Evolutionary conservation across 2,329 filamentous ascomycete species (phyloP).

Genomic region (Neofusicoccum kwambonambiense): DNA sequence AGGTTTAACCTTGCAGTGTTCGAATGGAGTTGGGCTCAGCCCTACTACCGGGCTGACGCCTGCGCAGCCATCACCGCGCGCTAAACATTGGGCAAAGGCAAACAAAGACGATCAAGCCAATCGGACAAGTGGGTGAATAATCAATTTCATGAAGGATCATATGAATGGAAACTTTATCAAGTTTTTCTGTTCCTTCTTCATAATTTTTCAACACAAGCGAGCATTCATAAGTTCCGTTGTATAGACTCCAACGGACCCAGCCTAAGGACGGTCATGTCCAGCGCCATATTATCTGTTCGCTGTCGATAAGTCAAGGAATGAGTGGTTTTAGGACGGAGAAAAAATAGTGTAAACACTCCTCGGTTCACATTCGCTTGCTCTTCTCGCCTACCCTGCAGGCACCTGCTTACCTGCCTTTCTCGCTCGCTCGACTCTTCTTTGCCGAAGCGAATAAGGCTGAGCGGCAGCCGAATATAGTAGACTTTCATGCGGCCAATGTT

Average conservation of each 20-base stretch:
- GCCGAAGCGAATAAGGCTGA: slow-evolving; percentile 4
- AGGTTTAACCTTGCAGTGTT: no score
- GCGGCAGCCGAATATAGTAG: slow-evolving; percentile 3
- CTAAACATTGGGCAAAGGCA: no score
- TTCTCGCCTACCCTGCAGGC: not conserved
- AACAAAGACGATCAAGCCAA: no score
- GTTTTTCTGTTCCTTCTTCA: not conserved
- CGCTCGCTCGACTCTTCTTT: not conserved
- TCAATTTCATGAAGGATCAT: no score
- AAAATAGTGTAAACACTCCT: not conserved
- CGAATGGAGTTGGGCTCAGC: no score
- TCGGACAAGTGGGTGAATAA: no score
- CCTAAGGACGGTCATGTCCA: not conserved
- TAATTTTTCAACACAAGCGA: no score
- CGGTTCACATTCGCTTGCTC: not conserved
- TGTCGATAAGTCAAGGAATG: not conserved
- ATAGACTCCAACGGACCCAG: not conserved
- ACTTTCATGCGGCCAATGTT: not conserved
- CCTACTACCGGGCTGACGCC: no score
- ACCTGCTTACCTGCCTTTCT: not conserved
- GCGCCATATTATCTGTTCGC: not conserved
- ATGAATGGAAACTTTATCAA: no score
- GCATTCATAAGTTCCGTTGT: not conserved
- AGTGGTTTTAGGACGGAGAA: not conserved
- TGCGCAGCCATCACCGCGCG: no score